Base-by-base conservation (phyloP, 352 stramenopile genomes). In the Pythium vanterpoolii region DNA sequence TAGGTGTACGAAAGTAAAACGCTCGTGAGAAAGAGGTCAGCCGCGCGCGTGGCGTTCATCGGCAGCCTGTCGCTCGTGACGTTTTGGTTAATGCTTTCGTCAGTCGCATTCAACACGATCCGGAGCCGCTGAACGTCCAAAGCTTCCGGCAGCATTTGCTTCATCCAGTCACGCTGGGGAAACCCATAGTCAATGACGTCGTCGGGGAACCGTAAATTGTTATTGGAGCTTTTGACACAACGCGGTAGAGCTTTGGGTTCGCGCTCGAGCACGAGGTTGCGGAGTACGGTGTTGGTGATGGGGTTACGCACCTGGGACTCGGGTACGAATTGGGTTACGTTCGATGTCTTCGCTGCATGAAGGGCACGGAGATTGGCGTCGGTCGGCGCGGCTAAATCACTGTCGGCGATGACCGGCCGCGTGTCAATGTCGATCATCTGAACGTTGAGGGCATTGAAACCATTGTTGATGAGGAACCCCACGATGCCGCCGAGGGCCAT, bases 281-380 rank as follows among this genome's bases (percentile, higher is more conserved):
- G 54, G 10, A 61, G 54, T 2, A 61, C 26, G 13, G 54, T 61
- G 43, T 61, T 61, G 21, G 54, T 40, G 54, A 61, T 61, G 1
- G 44, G 44, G 31, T 61, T 61, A 1, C 42, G 28, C 2, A 43
- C 33, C 33, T 45, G 30, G 14, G 34, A 27, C 31, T 61, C 54
- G 1, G 54, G 13, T 18, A 54, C 21, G 5, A 28, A 38, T n/a
- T 52, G 42, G 6, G 54, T 61, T n/a, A 40, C n/a, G 30, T 43
- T 61, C 19, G 44, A 51, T 3, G 44, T 51, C 26, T 8, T 28
- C 14, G 11, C 6, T 0, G 44, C 44, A 30, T 36, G 28, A 5
- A 23, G 4, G 1, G 24, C 24, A 30, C 44, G 44, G 11, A 42
- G 10, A 10, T n/a, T 11, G 11, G 48, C 7, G 48, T 56, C 48